A percentile compares a stretch with the other conserved stretches of the same genome.
These are phyloP conservation scores for Trichoderma virens DNA, from an alignment of 495 filamentous ascomycete genomes.

Conservation along the genomic window DNA sequence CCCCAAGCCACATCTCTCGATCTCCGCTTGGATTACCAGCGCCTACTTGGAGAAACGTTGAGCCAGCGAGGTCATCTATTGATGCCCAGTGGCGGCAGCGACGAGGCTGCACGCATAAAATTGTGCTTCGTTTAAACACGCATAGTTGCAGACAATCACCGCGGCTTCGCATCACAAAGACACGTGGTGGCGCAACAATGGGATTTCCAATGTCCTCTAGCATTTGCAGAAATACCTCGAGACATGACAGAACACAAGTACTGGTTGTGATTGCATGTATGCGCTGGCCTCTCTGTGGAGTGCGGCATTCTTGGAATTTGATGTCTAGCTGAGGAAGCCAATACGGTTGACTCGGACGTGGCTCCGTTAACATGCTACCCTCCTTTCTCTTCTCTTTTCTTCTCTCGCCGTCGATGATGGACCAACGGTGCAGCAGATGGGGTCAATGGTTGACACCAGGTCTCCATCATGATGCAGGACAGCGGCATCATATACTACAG, in stretches of 20 bases:
- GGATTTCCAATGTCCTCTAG: background rate
- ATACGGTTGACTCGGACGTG: background rate
- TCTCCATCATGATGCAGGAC: background rate
- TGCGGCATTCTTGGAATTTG: background rate
- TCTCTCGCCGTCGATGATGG: background rate
- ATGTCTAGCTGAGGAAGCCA: background rate
- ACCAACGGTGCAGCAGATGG: background rate
- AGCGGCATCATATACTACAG: background rate
- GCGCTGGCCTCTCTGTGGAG: background rate
- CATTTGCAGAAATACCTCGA: background rate
- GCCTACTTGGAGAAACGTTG: background rate
- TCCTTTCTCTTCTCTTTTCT: background rate
- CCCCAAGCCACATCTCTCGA: background rate
- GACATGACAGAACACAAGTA: background rate
- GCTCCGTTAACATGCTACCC: background rate
- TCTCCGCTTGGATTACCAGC: background rate
- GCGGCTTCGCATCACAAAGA: background rate
- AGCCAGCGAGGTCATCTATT: background rate
- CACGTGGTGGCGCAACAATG: constrained; percentile 7
- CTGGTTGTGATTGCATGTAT: background rate
- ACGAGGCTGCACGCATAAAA: background rate
- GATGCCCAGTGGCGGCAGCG: background rate
- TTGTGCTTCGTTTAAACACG: background rate
- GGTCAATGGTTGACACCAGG: background rate
- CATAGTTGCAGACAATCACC: background rate